These are phyloP conservation scores for Backusella liffmaniae DNA, from an alignment of 192 early-diverging fungal species.

Conservation along the genomic window DNA sequence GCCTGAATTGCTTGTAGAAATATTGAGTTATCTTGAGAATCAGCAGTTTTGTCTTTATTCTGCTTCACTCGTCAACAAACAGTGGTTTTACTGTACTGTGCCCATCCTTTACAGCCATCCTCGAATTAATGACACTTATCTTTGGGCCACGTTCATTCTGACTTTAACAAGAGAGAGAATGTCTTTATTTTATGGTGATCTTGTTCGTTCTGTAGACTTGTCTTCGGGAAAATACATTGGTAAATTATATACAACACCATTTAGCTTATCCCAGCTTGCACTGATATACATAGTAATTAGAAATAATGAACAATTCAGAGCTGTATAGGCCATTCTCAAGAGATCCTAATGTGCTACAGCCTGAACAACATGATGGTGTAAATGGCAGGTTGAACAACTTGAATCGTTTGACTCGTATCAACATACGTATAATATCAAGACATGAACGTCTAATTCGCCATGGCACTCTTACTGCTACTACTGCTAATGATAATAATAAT, in stretches of 20 bases:
- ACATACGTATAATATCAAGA: neutral
- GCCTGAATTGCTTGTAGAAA: constrained; percentile 40
- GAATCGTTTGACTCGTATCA: neutral
- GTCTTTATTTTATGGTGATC: constrained; percentile 34
- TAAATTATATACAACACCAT: neutral
- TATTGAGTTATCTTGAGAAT: constrained; percentile 32
- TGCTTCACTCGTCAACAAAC: constrained; percentile 35
- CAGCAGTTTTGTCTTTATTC: constrained; percentile 32
- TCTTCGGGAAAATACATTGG: constrained; percentile 32
- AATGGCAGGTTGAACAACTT: neutral
- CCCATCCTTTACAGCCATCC: constrained; percentile 38
- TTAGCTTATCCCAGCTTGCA: neutral
- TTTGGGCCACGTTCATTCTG: constrained; percentile 48
- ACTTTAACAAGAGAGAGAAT: constrained; percentile 34
- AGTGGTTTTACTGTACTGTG: constrained; percentile 45
- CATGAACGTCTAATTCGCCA: neutral
- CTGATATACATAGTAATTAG: constrained; percentile 3
- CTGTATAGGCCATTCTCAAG: neutral
- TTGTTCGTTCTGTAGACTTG: constrained; percentile 43
- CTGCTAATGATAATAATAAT: neutral
- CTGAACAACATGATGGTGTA: neutral
- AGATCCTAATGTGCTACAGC: neutral
- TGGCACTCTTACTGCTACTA: too few species aligned
- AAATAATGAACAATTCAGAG: constrained; percentile 10
- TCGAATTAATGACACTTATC: constrained; percentile 39